Evolutionary conservation across 192 early-diverging fungal genomes (phyloP), one percentile per base, ranked within the genome.

Genomic region (Entophlyctis luteolus): DNA sequence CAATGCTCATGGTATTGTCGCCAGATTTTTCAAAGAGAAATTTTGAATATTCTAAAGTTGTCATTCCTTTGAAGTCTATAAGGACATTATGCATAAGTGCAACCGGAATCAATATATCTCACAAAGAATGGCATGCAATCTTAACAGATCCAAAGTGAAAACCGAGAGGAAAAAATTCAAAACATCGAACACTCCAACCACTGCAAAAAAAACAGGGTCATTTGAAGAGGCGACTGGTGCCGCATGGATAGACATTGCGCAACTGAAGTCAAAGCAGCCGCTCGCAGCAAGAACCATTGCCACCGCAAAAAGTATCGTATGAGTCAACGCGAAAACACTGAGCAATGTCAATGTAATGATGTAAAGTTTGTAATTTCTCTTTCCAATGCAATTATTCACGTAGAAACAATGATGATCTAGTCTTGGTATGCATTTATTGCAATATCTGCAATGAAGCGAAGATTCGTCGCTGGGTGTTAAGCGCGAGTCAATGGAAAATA

Each of bases 371-470:
- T 82, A 82, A 62, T 82, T 82, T 20, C 72, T 28, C 25, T 35
- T 23, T 20, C 78, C 81, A 45, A 82, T 74, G 72, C 81, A 82
- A 48, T 74, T 76, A 50, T 82, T 82, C 45, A 80, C 71, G 55
- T 71, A 82, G 37, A 74, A 78, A 55, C 81, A 82, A 49, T 82
- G 81, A 65, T 82, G 81, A 50, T 82, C 81, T 55, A 82, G 49
- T 27, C 72, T 18, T 12, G 55, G 48, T 2, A 82, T 57, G 71
- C 81, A 82, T 66, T 82, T 82, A 62, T 77, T 59, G 58, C 81
- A 82, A 52, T 79, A 79, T 42, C 67, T 59, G 68, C 81, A 82
- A 54, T 82, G 81, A n/a, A 82, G 37, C 20, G 81, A 73, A 42
- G 49, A 47, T 12, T 36, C 39, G 28, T 75, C 31, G 16, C n/a